A percentile compares a stretch with the other conserved stretches of the same genome.
Conservation (phyloP, 78 protist genomes). For the Bigelowiella natans region DNA sequence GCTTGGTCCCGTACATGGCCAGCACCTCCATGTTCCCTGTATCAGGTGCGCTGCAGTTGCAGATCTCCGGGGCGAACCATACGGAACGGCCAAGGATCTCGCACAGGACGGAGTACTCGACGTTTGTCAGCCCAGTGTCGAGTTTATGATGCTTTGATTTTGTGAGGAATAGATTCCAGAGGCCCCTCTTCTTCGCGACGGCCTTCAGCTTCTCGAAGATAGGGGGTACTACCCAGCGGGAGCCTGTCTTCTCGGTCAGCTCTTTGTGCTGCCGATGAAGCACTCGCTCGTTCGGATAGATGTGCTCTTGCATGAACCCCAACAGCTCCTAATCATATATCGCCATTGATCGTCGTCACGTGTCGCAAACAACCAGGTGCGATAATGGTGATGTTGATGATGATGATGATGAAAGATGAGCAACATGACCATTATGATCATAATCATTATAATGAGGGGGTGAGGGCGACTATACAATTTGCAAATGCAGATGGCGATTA, state of each 20-base stretch:
- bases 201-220: neutral
- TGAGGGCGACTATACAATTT: too few relatives aligned
- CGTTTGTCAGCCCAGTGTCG: neutral
- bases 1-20: neutral
- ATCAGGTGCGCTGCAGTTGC: slow-evolving; percentile 67
- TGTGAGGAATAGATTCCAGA: neutral
- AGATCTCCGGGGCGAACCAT: neutral
- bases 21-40: slow-evolving; percentile 73
- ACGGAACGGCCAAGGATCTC: neutral
- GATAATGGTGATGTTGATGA: too few relatives aligned
- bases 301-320: neutral
- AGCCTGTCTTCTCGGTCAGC: neutral
- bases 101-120: neutral
- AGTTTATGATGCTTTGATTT: neutral
- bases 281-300: neutral
- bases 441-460: too few relatives aligned
- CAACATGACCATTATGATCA: too few relatives aligned
- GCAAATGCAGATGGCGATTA: too few relatives aligned
- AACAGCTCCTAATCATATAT: too few relatives aligned
- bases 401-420: too few relatives aligned
- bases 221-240: neutral
- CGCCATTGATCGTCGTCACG: too few relatives aligned
- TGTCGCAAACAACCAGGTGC: too few relatives aligned
- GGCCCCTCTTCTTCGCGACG: neutral
- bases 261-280: neutral